phyloP scores from a whole-genome alignment of 306 rosid genomes.

The Oemleria cerasiformis region DNA sequence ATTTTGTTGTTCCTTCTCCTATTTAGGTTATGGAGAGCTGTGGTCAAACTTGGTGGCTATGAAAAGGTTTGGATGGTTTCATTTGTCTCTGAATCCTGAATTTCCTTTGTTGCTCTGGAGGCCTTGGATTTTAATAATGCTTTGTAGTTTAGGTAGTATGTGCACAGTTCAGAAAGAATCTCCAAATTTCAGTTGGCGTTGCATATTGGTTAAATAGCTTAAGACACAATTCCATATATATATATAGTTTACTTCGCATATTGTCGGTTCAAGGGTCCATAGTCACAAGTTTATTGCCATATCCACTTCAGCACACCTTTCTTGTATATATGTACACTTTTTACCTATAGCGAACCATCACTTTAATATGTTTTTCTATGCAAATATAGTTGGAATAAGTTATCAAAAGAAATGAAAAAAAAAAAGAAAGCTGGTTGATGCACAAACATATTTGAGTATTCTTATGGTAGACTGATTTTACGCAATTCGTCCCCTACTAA shows the following conservation, averaged over 20 bases:
- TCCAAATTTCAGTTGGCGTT: neutral
- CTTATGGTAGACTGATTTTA: neutral
- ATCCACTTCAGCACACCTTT: neutral
- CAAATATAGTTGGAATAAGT: neutral
- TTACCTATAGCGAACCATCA: neutral
- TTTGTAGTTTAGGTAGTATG: neutral
- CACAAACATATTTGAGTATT: neutral
- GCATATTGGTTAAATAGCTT: neutral
- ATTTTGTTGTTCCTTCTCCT: slow-evolving; percentile 15
- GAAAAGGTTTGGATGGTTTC: slow-evolving; percentile 50
- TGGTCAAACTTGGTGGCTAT: slow-evolving; percentile 74
- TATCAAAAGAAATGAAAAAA: neutral
- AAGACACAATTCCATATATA: neutral
- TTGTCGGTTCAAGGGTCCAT: neutral
- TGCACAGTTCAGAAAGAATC: neutral
- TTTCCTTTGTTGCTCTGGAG: neutral
- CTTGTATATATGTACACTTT: neutral
- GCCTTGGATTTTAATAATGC: neutral
- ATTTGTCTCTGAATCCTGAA: slow-evolving; percentile 12
- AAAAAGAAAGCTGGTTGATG: neutral
- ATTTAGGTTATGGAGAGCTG: slow-evolving; percentile 74
- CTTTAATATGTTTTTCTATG: neutral
- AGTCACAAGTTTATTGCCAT: neutral
- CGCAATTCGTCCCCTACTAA: neutral
- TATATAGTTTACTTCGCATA: neutral